These are phyloP conservation scores for Ambrosia hybrid DNA, from an alignment of 140 eudicot species.

Conservation along the genomic window DNA sequence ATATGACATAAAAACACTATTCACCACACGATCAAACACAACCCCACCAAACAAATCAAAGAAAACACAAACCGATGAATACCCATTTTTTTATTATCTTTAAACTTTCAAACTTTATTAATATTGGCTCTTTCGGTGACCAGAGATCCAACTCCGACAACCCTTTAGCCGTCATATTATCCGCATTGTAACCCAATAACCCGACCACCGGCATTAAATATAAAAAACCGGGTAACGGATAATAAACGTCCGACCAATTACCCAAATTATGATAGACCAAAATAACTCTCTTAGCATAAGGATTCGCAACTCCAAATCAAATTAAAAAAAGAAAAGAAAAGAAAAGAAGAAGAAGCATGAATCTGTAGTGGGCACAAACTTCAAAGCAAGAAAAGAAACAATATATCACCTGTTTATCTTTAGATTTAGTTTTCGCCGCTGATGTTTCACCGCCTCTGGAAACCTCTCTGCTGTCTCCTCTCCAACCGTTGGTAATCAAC, in stretches of 20 bases:
- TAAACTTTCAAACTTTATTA: slow-evolving; percentile 41
- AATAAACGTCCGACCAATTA: slow-evolving; percentile 60
- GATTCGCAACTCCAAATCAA: slow-evolving; percentile 39
- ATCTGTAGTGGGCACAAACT: too few relatives aligned
- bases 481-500: slow-evolving; percentile 25
- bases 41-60: slow-evolving; percentile 76
- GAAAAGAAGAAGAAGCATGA: too few relatives aligned
- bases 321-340: too few relatives aligned
- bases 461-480: slow-evolving; percentile 40
- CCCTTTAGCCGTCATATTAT: slow-evolving; percentile 46
- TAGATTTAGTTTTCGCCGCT: slow-evolving; percentile 23
- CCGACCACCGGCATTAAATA: slow-evolving; percentile 81
- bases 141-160: slow-evolving; percentile 56
- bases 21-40: slow-evolving; percentile 52
- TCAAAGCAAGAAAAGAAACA: too few relatives aligned
- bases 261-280: slow-evolving; percentile 86
- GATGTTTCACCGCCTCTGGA: slow-evolving; percentile 32
- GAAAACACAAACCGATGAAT: slow-evolving; percentile 57
- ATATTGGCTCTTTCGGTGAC: slow-evolving; percentile 53
- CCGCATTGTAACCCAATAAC: slow-evolving; percentile 73
- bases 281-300: slow-evolving; percentile 75
- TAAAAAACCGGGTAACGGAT: slow-evolving; percentile 70
- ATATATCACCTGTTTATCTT: too few relatives aligned
- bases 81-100: slow-evolving; percentile 24
- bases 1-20: neutral